Evolutionary conservation across 257 asterid species (phyloP), one percentile per base, ranked within the genome.

Genomic region (Lavandula angustifolia): DNA sequence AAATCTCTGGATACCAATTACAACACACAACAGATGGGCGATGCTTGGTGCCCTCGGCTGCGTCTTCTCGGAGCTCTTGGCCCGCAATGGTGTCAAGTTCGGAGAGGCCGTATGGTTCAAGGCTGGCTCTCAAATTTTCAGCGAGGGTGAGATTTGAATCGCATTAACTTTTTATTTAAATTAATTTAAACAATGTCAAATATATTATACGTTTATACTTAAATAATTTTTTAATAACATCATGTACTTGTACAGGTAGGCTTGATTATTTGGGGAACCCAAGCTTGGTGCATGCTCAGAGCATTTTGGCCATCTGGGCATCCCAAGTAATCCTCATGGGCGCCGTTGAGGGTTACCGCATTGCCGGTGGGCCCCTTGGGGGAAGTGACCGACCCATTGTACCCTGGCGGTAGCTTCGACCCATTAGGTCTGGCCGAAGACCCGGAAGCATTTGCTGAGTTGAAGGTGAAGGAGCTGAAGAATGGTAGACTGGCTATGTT

Each of bases 221-320:
- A 22, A 22, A 22, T 22, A 22, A 22, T 22, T 1, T 0, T 22
- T 22, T 22, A 22, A 22, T 22, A 3, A 40, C 3, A 7, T 42
- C 3, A 1, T 42, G 13, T 2, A 9, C 8, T 10, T 42, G 13
- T 2, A 9, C 8, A 56, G 47, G 62, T 5, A 89, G 94, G 6
- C 79, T 85, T 9, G 87, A 82, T 53, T 85, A 85, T 53, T 76
- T 83, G 83, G 94, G 94, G 1, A 85, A 85, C 79, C 87, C 89
- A 17, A 83, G 82, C 67, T 75, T 85, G 83, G 65, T 86, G 46
- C 94, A 85, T 31, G 85, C 94, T 0, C 88, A 83, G 62, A 83
- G 88, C 81, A 86, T 86, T 35, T 70, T 86, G 78, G 90, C 90
- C 7, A 83, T 81, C 34, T 85, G 87, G 94, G 87, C 87, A 11